These are phyloP conservation scores for Haematococcus lacustris DNA, from an alignment of 139 green algal genomes.

Conservation along the genomic window DNA sequence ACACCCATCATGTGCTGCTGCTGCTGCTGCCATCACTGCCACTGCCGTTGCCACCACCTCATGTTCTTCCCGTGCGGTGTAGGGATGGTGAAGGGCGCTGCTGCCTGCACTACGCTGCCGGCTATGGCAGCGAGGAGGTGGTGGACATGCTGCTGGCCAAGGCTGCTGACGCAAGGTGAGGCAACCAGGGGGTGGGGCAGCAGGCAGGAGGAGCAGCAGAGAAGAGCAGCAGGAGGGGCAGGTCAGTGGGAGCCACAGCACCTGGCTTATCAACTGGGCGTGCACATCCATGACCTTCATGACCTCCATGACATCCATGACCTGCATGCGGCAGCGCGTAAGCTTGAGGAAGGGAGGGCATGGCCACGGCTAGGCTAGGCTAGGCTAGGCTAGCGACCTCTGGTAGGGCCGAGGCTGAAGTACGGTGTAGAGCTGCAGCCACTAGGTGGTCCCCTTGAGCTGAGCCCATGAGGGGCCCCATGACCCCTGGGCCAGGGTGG, in stretches of 20 bases:
- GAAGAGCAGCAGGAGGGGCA: not conserved
- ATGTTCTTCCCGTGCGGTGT: not conserved
- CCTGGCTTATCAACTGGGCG: not conserved
- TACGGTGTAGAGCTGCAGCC: no score
- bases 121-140: slow-evolving; percentile 50
- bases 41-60: not conserved
- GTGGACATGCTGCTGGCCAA: slow-evolving; percentile 43
- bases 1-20: not conserved
- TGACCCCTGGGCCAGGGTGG: no score
- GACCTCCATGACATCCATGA: not conserved
- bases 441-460: no score
- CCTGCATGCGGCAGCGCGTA: no score
- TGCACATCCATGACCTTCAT: not conserved
- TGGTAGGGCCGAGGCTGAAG: no score
- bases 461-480: no score
- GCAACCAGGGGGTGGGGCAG: not conserved
- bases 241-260: not conserved
- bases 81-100: slow-evolving; percentile 43
- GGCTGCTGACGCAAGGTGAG: not conserved
- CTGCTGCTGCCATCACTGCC: not conserved
- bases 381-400: no score
- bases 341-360: no score
- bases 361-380: no score
- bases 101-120: slow-evolving; percentile 53
- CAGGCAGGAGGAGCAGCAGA: not conserved